Evolutionary conservation across 1,139 yeast genomes (phyloP), one percentile per base, ranked within the genome.

Genomic region (Magnusiomyces clavatus): DNA sequence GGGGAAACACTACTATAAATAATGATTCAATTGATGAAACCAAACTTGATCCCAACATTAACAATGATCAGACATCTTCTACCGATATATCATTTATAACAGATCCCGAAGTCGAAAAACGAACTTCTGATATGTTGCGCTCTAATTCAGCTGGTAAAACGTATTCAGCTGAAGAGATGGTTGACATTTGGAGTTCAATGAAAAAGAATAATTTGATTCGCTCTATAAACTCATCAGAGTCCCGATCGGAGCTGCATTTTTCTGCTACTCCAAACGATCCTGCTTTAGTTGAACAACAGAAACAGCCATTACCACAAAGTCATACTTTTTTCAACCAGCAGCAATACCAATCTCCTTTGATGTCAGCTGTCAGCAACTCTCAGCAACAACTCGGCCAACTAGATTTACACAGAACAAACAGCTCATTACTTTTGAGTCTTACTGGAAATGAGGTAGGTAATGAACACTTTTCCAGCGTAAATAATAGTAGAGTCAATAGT

Each of bases 81-180:
- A 20, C 42, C 31, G 31, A 24, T 5, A 24, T 24, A 12, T n/a
- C 42, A 12, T n/a, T 19, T n/a, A n/a, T 20, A 16, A 16, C 42
- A 3, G 42, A 39, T 10, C 17, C 42, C 6, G 42, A 39, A 39
- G 42, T 16, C 3, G 42, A 39, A 39, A 12, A 16, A 39, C 17
- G 16, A 17, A 20, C 20, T 16, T 6, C 13, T 8, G 47, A 44
- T 11, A 50, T 49, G 13, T 38, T 50, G 29, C 34, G 39, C 36
- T 51, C 50, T 16, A 60, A 60, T 42, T 51, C 52, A 1, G 58
- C 59, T n/a, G 68, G 70, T 17, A 56, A 58, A 40, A 60, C 56
- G 47, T 81, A 81, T 58, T 62, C 77, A 13, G 69, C 80, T 65
- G 74, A 76, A 38, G 81, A 81, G 57, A 76, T 81, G 57, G 72